Percentiles rank a stretch among this genome's conserved stretches.
Conservation (phyloP, 352 stramenopile genomes). For the Globisporangium echinulatum region DNA sequence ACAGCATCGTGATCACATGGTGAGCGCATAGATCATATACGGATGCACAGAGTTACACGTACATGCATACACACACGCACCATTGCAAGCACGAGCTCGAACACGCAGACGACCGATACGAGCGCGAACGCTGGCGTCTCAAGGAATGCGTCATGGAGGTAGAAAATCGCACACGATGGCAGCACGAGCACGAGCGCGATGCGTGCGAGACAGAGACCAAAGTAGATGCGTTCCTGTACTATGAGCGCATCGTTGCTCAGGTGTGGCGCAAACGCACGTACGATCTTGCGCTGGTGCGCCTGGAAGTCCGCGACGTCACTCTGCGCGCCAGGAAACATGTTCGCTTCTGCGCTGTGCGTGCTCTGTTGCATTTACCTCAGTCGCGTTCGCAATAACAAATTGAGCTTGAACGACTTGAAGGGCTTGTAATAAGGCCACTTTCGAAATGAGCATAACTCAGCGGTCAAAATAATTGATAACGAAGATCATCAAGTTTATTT, state of each 20-base stretch:
- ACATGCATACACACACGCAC: slow-evolving; percentile 16
- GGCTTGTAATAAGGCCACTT: no score
- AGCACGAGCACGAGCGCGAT: slow-evolving; percentile 47
- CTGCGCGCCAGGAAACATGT: slow-evolving; percentile 27
- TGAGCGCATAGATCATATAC: background rate
- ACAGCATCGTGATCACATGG: no score
- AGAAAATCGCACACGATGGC: slow-evolving; percentile 40
- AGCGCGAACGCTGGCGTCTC: slow-evolving; percentile 58
- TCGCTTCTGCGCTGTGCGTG: background rate
- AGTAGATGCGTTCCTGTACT: slow-evolving; percentile 49
- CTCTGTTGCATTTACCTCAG: background rate
- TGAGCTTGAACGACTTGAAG: background rate
- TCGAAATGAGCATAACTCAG: background rate
- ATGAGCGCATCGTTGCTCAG: slow-evolving; percentile 42
- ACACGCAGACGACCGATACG: slow-evolving; percentile 37
- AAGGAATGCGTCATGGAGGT: slow-evolving; percentile 46
- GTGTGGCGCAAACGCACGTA: slow-evolving; percentile 66
- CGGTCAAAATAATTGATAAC: background rate
- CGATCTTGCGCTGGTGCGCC: slow-evolving; percentile 65
- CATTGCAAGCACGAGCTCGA: slow-evolving; percentile 44
- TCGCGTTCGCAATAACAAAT: background rate
- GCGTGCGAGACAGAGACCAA: slow-evolving; percentile 42
- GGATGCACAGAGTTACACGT: background rate
- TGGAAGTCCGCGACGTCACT: slow-evolving; percentile 28
- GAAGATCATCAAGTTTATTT: background rate